Conservation (phyloP, 768 basidiomycete species). For the Mrakia frigida region DNA sequence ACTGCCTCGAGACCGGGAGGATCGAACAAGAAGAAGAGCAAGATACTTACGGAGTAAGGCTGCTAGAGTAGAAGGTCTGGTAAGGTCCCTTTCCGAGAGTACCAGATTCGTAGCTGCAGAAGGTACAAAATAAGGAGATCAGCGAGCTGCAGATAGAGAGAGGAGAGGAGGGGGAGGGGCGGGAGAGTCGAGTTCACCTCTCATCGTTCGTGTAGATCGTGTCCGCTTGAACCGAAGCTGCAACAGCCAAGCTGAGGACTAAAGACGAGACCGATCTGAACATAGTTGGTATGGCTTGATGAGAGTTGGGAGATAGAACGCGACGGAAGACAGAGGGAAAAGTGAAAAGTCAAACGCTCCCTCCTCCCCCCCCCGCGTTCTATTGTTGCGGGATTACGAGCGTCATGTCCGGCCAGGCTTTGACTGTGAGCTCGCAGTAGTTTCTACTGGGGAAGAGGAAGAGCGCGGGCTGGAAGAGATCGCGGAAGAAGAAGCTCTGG, state of each 20-base stretch:
- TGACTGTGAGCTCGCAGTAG: too few relatives aligned
- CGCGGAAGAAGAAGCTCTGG: too few relatives aligned
- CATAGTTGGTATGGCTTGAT: constrained; percentile 69
- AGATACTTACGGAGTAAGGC: neutral
- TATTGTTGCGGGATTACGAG: too few relatives aligned
- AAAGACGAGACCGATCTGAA: constrained; percentile 62
- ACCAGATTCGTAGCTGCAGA: neutral
- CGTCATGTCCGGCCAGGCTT: too few relatives aligned
- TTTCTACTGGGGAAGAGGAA: too few relatives aligned
- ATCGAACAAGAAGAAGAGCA: neutral
- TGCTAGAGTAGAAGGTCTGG: constrained; percentile 14
- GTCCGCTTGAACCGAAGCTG: neutral
- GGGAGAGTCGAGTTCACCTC: neutral
- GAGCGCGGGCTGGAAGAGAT: too few relatives aligned
- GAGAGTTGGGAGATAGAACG: constrained; percentile 69
- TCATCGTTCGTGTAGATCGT: neutral
- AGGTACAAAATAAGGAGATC: neutral
- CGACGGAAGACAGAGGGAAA: constrained; percentile 34
- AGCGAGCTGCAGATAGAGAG: neutral
- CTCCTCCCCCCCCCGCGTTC: too few relatives aligned
- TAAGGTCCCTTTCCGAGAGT: neutral
- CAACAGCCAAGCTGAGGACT: constrained; percentile 44
- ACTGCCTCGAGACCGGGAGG: neutral
- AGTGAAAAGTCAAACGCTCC: too few relatives aligned
- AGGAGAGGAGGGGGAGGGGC: neutral